A percentile compares a stretch with the other conserved stretches of the same genome.
Conservation (phyloP, 306 rosid genomes). For the Argentina anserina region DNA sequence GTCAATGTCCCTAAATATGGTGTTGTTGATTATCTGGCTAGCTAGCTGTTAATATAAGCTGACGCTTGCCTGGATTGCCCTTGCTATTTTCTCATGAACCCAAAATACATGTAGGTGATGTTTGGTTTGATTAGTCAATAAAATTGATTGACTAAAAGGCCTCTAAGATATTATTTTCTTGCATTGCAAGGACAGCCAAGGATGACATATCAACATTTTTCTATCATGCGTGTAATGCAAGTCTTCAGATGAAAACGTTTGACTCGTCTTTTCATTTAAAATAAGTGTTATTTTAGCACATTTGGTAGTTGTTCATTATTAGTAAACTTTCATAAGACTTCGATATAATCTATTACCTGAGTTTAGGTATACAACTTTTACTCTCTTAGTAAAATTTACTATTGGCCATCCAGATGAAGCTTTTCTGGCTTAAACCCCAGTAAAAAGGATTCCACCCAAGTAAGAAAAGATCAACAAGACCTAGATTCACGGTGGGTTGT, state of each 20-base stretch:
- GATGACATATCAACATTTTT: neutral
- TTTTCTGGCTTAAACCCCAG: neutral
- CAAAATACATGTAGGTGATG: neutral
- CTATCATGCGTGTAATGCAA: neutral
- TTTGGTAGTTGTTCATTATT: no score
- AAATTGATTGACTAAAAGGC: neutral
- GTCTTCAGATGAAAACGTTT: neutral
- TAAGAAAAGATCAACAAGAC: neutral
- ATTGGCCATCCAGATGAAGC: neutral
- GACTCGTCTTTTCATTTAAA: neutral
- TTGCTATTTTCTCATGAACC: no score
- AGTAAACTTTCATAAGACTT: neutral
- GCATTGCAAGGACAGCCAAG: neutral
- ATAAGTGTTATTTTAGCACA: no score
- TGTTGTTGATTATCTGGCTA: no score
- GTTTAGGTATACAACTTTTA: neutral
- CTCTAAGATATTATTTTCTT: neutral
- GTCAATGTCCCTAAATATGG: no score
- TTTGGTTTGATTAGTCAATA: neutral
- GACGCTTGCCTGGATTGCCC: neutral
- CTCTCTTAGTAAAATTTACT: conserved; percentile 10
- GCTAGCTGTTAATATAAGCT: neutral
- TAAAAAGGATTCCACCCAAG: neutral
- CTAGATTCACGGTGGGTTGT: neutral
- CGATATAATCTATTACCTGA: neutral